Evolutionary conservation across 352 stramenopile species (phyloP).

Genomic region (Globisporangium radiosum): DNA sequence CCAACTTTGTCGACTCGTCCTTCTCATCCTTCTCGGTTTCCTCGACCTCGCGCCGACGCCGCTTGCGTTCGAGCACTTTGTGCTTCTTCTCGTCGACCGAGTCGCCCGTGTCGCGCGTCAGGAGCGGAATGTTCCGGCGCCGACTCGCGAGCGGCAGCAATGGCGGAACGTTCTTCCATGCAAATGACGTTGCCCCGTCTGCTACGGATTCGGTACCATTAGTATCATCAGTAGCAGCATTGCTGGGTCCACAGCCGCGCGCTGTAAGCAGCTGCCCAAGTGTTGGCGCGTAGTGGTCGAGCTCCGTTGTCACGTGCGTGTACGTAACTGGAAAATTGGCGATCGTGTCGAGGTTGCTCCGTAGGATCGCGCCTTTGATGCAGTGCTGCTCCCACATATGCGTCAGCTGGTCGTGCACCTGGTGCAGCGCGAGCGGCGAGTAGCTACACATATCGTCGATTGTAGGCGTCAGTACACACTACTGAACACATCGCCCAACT

Average conservation of each 20-base stretch:
- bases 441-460: conserved; percentile 16
- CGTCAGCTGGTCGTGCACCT: conserved; percentile 76
- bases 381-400: conserved; percentile 79
- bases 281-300: conserved; percentile 68
- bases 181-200: conserved; percentile 3
- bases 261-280: conserved; percentile 74
- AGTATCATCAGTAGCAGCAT: not conserved
- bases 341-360: conserved; percentile 64
- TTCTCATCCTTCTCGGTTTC: not conserved
- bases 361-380: conserved; percentile 65
- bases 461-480: conserved; percentile 4
- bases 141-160: conserved; percentile 51
- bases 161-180: conserved; percentile 54
- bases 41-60: conserved; percentile 32
- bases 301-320: conserved; percentile 41
- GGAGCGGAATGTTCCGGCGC: conserved; percentile 52
- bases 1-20: no score
- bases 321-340: conserved; percentile 36
- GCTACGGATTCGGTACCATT: conserved; percentile 5
- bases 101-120: conserved; percentile 61
- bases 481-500: conserved; percentile 2
- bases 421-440: conserved; percentile 66
- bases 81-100: conserved; percentile 78
- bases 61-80: conserved; percentile 69
- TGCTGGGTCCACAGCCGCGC: conserved; percentile 17